Conservation (phyloP, 2,329 filamentous ascomycete species). For the Biscogniauxia sp. region DNA sequence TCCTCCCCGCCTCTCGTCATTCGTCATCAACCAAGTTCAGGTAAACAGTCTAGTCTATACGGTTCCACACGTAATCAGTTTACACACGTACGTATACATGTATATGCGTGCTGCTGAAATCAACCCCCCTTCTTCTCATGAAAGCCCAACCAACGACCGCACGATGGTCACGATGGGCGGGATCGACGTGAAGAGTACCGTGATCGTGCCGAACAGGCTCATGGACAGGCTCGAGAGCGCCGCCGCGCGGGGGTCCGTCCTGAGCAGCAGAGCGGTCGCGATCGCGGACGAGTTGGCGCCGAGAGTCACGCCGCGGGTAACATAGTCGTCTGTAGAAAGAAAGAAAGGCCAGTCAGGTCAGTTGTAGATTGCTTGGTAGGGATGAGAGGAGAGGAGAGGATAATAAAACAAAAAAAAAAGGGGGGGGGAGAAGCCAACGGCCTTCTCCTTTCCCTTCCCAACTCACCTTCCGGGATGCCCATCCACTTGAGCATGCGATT, state of each 20-base stretch:
- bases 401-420: too few relatives aligned
- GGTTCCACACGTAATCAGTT: too few relatives aligned
- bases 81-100: too few relatives aligned
- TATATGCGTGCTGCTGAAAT: background rate
- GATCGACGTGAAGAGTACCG: slow-evolving; percentile 56
- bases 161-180: slow-evolving; percentile 50
- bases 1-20: too few relatives aligned
- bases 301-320: slow-evolving; percentile 60
- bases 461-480: slow-evolving; percentile 51
- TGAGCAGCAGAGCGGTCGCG: slow-evolving; percentile 54
- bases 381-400: too few relatives aligned
- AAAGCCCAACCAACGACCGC: slow-evolving; percentile 45
- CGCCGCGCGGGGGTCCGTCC: slow-evolving; percentile 56
- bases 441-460: background rate
- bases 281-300: slow-evolving; percentile 60
- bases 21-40: too few relatives aligned
- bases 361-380: too few relatives aligned
- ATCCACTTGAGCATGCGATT: slow-evolving; percentile 46
- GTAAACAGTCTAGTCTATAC: too few relatives aligned
- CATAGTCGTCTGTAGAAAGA: slow-evolving; percentile 52
- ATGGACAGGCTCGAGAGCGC: slow-evolving; percentile 59
- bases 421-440: too few relatives aligned
- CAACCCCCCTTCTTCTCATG: background rate
- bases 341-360: background rate
- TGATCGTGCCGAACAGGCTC: slow-evolving; percentile 60